Percentiles rank a stretch among this genome's conserved stretches.
Evolutionary conservation across 768 basidiomycete genomes (phyloP).

Genomic region (Boletus rubroflammeus): DNA sequence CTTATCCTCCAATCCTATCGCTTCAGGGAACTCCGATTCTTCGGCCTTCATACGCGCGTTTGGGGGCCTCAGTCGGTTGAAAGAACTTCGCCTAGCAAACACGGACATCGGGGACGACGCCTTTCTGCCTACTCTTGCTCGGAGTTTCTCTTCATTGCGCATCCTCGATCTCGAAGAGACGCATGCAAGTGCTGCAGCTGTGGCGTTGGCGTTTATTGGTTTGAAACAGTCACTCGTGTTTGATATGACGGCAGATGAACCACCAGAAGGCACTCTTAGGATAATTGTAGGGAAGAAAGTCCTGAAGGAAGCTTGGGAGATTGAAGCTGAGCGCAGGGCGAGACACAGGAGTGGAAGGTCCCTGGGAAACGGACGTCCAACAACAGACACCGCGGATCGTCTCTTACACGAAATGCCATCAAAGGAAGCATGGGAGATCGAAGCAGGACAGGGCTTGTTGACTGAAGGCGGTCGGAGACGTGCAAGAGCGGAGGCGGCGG

Average conservation of each 20-base stretch:
- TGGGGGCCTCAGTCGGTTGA: slow-evolving; percentile 47
- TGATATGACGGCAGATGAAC: slow-evolving; percentile 52
- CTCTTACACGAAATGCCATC: slow-evolving; percentile 30
- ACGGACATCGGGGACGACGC: slow-evolving; percentile 60
- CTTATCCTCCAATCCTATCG: slow-evolving; percentile 66
- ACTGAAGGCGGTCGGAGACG: slow-evolving; percentile 73
- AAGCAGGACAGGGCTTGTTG: slow-evolving; percentile 69
- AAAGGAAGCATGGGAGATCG: slow-evolving; percentile 79
- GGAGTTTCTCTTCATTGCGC: slow-evolving; percentile 48
- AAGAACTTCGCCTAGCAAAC: slow-evolving; percentile 53
- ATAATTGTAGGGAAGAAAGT: slow-evolving; percentile 69
- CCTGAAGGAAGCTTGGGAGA: slow-evolving; percentile 74
- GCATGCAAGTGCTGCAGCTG: slow-evolving; percentile 44
- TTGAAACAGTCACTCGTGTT: slow-evolving; percentile 52
- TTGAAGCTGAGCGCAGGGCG: slow-evolving; percentile 60
- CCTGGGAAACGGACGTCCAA: slow-evolving; percentile 16
- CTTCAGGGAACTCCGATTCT: slow-evolving; percentile 29
- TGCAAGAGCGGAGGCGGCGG: slow-evolving; percentile 43
- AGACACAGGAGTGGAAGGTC: slow-evolving; percentile 40
- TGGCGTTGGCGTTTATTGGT: slow-evolving; percentile 42
- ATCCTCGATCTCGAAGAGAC: slow-evolving; percentile 69
- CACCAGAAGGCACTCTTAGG: slow-evolving; percentile 47
- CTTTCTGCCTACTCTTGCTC: slow-evolving; percentile 39
- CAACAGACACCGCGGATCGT: not conserved
- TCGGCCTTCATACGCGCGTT: slow-evolving; percentile 43